Percentiles rank a stretch among this genome's conserved stretches.
These are phyloP conservation scores for Cyclotella cryptica DNA, from an alignment of 108 stramenopile species.

Conservation along the genomic window DNA sequence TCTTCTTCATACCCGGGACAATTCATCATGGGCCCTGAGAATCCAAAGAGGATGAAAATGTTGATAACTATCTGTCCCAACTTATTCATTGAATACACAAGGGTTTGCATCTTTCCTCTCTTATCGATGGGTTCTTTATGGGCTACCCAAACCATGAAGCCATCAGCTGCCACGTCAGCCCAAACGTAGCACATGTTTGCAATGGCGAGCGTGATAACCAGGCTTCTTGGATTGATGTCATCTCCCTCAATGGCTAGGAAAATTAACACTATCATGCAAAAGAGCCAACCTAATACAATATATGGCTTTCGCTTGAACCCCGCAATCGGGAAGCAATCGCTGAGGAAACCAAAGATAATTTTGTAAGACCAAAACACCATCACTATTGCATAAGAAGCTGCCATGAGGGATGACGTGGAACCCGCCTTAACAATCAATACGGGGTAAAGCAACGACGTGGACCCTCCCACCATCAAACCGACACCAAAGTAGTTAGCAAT, in stretches of 20 bases:
- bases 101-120: slow-evolving; percentile 55
- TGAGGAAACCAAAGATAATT: slow-evolving; percentile 58
- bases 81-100: slow-evolving; percentile 50
- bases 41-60: slow-evolving; percentile 50
- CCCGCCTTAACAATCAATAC: slow-evolving; percentile 51
- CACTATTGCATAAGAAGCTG: slow-evolving; percentile 45
- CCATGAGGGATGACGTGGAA: slow-evolving; percentile 40
- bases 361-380: slow-evolving; percentile 62
- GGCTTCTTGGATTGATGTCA: slow-evolving; percentile 29
- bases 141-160: slow-evolving; percentile 61
- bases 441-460: slow-evolving; percentile 51
- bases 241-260: slow-evolving; percentile 43
- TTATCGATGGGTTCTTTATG: slow-evolving; percentile 58
- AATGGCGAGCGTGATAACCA: slow-evolving; percentile 44
- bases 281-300: slow-evolving; percentile 53
- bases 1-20: slow-evolving; percentile 56
- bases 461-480: slow-evolving; percentile 54
- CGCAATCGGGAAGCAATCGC: slow-evolving; percentile 59
- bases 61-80: slow-evolving; percentile 58
- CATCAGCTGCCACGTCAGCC: slow-evolving; percentile 56
- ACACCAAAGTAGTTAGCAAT: slow-evolving; percentile 56
- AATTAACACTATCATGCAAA: slow-evolving; percentile 44
- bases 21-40: slow-evolving; percentile 54
- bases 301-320: slow-evolving; percentile 66
- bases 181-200: slow-evolving; percentile 52